Percentiles rank a stretch among this genome's conserved stretches.
Evolutionary conservation across 2,329 filamentous ascomycete species (phyloP).

Genomic region (Dactylella cylindrospora): DNA sequence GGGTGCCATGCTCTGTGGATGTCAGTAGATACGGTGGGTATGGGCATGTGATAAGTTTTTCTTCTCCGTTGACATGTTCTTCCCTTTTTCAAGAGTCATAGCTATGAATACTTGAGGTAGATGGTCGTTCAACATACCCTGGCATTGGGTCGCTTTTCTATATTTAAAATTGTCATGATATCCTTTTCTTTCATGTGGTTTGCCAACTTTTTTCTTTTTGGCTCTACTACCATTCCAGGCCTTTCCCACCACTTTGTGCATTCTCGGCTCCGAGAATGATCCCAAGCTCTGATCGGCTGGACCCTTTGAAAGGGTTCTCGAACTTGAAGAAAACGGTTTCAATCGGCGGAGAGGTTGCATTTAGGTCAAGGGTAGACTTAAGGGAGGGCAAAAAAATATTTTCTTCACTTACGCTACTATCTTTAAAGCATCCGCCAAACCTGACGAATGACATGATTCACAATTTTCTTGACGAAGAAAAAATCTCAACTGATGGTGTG

Average conservation of each 20-base stretch:
- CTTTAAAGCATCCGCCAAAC: background rate
- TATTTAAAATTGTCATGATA: conserved; percentile 21
- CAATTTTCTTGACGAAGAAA: background rate
- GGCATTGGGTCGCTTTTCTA: conserved; percentile 23
- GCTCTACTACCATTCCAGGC: too few species aligned
- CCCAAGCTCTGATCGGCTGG: conserved; percentile 26
- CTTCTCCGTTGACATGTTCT: too few species aligned
- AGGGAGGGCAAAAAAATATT: conserved; percentile 27
- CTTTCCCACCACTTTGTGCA: too few species aligned
- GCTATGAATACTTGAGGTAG: background rate
- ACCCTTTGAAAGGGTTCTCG: conserved; percentile 38
- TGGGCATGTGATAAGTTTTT: conserved; percentile 36
- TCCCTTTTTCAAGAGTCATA: conserved; percentile 25
- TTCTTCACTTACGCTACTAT: conserved; percentile 10
- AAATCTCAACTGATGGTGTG: conserved; percentile 4
- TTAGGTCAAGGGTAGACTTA: too few species aligned
- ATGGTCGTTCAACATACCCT: conserved; percentile 11
- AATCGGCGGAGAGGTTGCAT: conserved; percentile 34
- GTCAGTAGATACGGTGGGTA: conserved; percentile 1
- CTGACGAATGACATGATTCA: conserved; percentile 34
- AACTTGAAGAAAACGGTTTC: conserved; percentile 25
- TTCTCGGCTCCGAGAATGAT: conserved; percentile 1
- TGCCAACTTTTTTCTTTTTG: background rate
- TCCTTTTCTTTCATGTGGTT: conserved; percentile 28
- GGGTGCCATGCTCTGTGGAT: conserved; percentile 21